Evolutionary conservation across 805 yeast species (phyloP).

Genomic region (Ogataea ramenticola): DNA sequence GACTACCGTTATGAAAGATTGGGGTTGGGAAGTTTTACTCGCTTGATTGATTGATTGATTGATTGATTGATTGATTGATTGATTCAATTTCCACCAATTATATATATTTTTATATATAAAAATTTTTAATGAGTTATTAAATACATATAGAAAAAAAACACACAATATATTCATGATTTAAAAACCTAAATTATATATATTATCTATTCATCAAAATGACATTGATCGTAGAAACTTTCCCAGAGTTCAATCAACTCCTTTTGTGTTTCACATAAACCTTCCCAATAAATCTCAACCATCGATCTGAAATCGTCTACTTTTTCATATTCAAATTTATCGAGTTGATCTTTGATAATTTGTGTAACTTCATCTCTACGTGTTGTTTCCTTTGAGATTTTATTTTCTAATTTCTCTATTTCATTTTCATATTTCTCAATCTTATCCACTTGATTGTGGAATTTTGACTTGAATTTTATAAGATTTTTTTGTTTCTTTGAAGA

Average conservation of each 20-base stretch:
- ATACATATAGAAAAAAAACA: too few species aligned
- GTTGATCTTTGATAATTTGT: conserved; percentile 58
- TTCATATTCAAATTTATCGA: conserved; percentile 63
- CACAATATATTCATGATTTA: too few species aligned
- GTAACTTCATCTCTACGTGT: conserved; percentile 58
- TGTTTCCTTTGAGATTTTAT: conserved; percentile 45
- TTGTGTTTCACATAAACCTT: conserved; percentile 85
- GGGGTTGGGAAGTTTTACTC: conserved; percentile 69
- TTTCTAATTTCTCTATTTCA: conserved; percentile 53
- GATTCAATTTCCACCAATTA: too few species aligned
- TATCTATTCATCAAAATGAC: conserved; percentile 23
- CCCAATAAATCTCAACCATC: conserved; percentile 84
- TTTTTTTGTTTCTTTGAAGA: conserved; percentile 38
- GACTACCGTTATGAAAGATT: conserved; percentile 64
- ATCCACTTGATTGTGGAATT: conserved; percentile 49
- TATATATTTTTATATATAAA: too few species aligned
- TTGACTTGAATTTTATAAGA: conserved; percentile 35
- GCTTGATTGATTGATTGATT: conserved; percentile 26
- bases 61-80: neutral
- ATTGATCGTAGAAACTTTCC: conserved; percentile 74
- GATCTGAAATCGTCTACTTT: conserved; percentile 80
- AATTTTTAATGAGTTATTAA: too few species aligned
- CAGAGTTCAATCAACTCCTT: conserved; percentile 85
- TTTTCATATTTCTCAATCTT: conserved; percentile 48
- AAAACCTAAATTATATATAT: too few species aligned